These are phyloP conservation scores for Brassica hybrid DNA, from an alignment of 441 rosid genomes.

Conservation along the genomic window DNA sequence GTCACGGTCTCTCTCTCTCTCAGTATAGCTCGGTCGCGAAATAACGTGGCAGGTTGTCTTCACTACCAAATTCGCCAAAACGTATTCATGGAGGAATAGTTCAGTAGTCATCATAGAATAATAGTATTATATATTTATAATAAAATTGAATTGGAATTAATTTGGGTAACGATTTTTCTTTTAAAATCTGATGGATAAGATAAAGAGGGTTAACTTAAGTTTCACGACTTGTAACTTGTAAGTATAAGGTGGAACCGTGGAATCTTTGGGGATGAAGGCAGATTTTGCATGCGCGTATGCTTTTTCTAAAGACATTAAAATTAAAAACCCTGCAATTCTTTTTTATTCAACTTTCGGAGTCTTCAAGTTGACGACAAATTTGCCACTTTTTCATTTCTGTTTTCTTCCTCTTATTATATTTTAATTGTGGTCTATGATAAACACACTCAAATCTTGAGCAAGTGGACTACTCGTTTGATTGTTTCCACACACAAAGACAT, in stretches of 20 bases:
- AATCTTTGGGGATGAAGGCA: conserved; percentile 37
- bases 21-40: neutral
- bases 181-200: conserved; percentile 25
- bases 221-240: conserved; percentile 36
- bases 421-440: neutral
- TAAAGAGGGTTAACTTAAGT: conserved; percentile 36
- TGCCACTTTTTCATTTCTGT: conserved; percentile 9
- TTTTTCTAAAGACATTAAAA: conserved; percentile 39
- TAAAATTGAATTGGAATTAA: neutral
- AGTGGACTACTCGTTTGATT: conserved; percentile 20
- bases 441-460: neutral
- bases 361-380: conserved; percentile 39
- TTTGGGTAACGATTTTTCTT: neutral
- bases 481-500: conserved; percentile 3
- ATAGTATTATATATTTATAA: neutral
- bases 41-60: neutral
- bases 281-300: conserved; percentile 46
- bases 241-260: conserved; percentile 41
- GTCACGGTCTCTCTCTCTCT: conserved; percentile 16
- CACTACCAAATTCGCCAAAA: conserved; percentile 12
- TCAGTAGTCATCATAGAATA: conserved; percentile 12
- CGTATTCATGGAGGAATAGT: neutral
- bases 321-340: conserved; percentile 13
- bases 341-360: conserved; percentile 24
- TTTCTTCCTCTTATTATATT: conserved; percentile 1